Evolutionary conservation across 2,329 filamentous ascomycete genomes (phyloP).

Genomic region (Penicillium sp.): DNA sequence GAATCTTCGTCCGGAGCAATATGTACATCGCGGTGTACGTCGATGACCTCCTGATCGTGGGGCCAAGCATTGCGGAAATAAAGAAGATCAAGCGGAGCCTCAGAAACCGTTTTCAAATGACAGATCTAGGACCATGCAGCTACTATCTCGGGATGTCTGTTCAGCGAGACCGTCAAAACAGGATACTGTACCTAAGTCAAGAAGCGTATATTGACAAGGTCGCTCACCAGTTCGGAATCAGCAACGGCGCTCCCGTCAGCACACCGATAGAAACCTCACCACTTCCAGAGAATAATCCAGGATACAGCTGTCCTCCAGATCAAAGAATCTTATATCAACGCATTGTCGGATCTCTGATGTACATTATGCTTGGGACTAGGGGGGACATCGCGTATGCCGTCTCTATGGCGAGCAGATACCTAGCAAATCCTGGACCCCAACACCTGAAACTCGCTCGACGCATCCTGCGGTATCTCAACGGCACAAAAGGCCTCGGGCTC

Average conservation of each 20-base stretch:
- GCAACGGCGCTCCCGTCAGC: too few relatives aligned
- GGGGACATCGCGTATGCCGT: background rate
- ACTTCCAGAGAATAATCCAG: too few relatives aligned
- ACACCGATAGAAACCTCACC: too few relatives aligned
- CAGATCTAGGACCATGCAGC: background rate
- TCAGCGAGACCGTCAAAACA: too few relatives aligned
- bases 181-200: too few relatives aligned
- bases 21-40: conserved; percentile 8
- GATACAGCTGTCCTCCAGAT: too few relatives aligned
- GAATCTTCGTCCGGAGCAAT: conserved; percentile 2
- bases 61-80: background rate
- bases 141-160: too few relatives aligned
- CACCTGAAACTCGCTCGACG: background rate
- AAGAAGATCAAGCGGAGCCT: background rate
- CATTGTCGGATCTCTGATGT: too few relatives aligned
- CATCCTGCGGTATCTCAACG: conserved; percentile 7
- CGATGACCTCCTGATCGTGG: conserved; percentile 6
- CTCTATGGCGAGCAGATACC: background rate
- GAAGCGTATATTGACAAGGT: too few relatives aligned
- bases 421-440: conserved; percentile 1
- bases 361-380: too few relatives aligned
- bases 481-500: conserved; percentile 3
- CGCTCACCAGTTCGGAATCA: too few relatives aligned
- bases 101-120: conserved; percentile 5
- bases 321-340: too few relatives aligned